Percentiles rank a stretch among this genome's conserved stretches.
Evolutionary conservation across 768 basidiomycete genomes (phyloP).

Genomic region (Suillus clintonianus): DNA sequence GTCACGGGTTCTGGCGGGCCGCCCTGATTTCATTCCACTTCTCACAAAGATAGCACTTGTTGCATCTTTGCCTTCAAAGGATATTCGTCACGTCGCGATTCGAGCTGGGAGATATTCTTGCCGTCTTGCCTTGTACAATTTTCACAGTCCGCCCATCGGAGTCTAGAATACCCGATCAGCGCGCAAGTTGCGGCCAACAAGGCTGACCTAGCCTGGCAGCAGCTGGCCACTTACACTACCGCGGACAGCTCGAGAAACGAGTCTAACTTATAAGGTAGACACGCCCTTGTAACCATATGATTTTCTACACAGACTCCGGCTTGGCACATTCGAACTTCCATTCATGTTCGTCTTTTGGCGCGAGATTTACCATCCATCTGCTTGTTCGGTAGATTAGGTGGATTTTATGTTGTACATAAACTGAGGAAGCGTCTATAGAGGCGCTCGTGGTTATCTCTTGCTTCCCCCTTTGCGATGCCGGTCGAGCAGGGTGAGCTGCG

Average conservation of each 20-base stretch:
- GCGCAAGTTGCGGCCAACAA: too few relatives aligned
- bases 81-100: too few relatives aligned
- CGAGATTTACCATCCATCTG: neutral
- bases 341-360: neutral
- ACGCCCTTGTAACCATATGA: neutral
- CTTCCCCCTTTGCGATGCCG: constrained; percentile 19
- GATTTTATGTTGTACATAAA: constrained; percentile 1
- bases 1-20: neutral
- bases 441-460: neutral
- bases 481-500: constrained; percentile 2
- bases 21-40: neutral
- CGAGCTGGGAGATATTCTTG: too few relatives aligned
- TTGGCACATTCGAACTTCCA: neutral
- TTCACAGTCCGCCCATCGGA: neutral
- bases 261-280: neutral
- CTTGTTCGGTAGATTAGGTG: neutral
- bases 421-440: neutral
- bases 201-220: too few relatives aligned
- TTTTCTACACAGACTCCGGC: neutral
- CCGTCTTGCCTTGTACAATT: neutral
- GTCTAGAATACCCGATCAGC: neutral
- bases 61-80: too few relatives aligned
- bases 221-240: neutral
- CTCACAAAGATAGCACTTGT: too few relatives aligned
- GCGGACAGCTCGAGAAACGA: neutral